Base-by-base conservation (phyloP, 1,284 basidiomycete species). In the Trametes sp. region DNA sequence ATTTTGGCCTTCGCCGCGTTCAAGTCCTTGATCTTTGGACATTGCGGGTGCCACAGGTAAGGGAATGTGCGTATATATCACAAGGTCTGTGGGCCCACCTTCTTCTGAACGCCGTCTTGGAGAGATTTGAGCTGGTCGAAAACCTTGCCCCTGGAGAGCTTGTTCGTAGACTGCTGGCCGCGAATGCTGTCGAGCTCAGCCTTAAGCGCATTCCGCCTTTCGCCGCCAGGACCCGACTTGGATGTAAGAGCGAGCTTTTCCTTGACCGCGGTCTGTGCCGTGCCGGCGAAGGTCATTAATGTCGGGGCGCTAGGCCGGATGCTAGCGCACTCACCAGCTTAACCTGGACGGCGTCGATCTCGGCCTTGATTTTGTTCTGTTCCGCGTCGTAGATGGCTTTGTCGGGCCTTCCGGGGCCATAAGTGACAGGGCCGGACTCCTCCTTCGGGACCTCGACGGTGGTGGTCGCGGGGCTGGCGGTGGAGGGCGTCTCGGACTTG, bases 121-220 rank as follows among this genome's bases (percentile, higher is more conserved):
- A 96, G 74, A 28, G 84, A 72, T 74, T 94, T 94, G 66, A 98
- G 79, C 78, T 98, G 92, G 58, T 96, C 95, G 50, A 90, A 77
- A 52, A 93, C 82, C 80, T 94, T 95, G 33, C 82, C 80, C 63
- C 96, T 84, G 21, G 88, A 84, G 46, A 78, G 78, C 82, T 98
- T 98, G 81, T 81, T 87, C 66, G 84, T 86, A 44, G 92, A 90
- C 79, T 98, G 97, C 70, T 93, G 85, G 29, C 83, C 84, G 46
- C 94, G 90, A 63, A 98, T 84, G 57, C 77, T 71, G 70, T 98
- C 93, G 66, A 98, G 84, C 81, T 99, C 94, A 52, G 89, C 81
- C 67, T 89, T 89, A 62, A 99, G 87, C 57, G 82, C 81, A 55
- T 83, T 86, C 64, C 93, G 86, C 63, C 89, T 85, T 69, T 96